Conservation (phyloP, 768 basidiomycete species). For the Suillus bovinus region DNA sequence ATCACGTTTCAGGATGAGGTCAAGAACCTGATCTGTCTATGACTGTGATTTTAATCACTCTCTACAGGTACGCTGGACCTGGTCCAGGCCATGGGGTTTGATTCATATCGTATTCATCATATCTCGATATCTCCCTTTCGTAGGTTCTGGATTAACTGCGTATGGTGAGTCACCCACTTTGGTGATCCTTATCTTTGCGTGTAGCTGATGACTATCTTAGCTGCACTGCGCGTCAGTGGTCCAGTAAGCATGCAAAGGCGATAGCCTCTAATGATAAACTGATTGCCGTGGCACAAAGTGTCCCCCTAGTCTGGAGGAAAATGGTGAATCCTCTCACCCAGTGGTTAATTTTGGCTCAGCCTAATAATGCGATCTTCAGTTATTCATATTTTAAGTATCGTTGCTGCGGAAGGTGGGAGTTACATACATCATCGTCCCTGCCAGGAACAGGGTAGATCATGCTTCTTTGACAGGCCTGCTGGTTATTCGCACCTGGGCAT, state of each 20-base stretch:
- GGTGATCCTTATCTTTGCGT: constrained; percentile 1
- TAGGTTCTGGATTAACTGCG: constrained; percentile 12
- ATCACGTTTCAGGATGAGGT: constrained; percentile 16
- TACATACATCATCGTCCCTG: not conserved
- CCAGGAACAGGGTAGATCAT: not conserved
- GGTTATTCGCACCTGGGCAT: constrained; percentile 21
- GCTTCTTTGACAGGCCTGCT: constrained; percentile 16
- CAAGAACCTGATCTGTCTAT: not conserved
- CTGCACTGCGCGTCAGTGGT: constrained; percentile 10
- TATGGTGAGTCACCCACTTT: constrained; percentile 13
- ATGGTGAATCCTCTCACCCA: constrained; percentile 9
- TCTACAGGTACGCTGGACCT: constrained; percentile 19
- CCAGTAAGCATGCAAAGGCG: not conserved
- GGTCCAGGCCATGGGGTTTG: constrained; percentile 19
- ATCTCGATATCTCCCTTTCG: constrained; percentile 24
- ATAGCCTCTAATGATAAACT: constrained; percentile 1
- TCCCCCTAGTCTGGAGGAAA: constrained; percentile 3
- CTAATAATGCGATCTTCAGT: not conserved
- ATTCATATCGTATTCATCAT: constrained; percentile 19
- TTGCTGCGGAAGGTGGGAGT: constrained; percentile 12
- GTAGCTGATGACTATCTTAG: not conserved
- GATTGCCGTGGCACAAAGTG: constrained; percentile 1
- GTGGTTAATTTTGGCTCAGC: not conserved
- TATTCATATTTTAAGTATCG: constrained; percentile 10
- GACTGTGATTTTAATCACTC: not conserved